These are phyloP conservation scores for Xylaria sp. DNA, from an alignment of 2,329 filamentous ascomycete species.

Conservation along the genomic window DNA sequence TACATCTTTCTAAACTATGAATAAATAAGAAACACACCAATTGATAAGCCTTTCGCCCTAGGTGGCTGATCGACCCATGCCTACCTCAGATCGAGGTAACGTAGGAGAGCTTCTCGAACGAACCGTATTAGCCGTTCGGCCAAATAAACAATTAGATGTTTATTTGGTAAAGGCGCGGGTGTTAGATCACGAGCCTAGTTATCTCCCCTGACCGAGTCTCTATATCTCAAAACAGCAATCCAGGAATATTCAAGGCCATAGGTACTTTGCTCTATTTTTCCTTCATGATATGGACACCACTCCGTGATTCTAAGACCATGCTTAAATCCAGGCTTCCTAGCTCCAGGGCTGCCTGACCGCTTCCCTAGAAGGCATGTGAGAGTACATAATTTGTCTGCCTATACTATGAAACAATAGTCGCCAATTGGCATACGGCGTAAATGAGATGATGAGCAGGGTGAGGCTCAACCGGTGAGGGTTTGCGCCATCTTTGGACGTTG, in stretches of 20 bases:
- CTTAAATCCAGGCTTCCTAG: slow-evolving; percentile 27
- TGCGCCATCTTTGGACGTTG: slow-evolving; percentile 10
- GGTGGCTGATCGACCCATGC: slow-evolving; percentile 1
- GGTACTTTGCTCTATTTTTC: neutral
- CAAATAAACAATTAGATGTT: neutral
- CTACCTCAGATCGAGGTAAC: neutral
- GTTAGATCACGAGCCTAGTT: slow-evolving; percentile 8
- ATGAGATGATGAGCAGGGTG: slow-evolving; percentile 10
- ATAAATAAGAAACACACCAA: neutral
- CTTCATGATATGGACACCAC: slow-evolving; percentile 16
- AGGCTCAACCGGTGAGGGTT: slow-evolving; percentile 7
- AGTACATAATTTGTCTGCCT: slow-evolving; percentile 23
- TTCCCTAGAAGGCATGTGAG: slow-evolving; percentile 26
- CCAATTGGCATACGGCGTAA: slow-evolving; percentile 16
- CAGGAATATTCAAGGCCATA: neutral
- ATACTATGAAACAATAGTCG: slow-evolving; percentile 28
- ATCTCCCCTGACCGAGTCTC: slow-evolving; percentile 5
- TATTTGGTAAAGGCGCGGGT: neutral
- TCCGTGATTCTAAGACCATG: slow-evolving; percentile 14
- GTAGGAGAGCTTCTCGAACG: slow-evolving; percentile 1
- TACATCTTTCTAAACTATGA: neutral
- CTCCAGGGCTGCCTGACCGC: slow-evolving; percentile 17
- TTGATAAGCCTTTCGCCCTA: slow-evolving; percentile 6
- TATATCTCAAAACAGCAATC: slow-evolving; percentile 20
- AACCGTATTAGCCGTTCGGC: slow-evolving; percentile 1